Conservation (phyloP, 176 grass and related monocot species). For the Phyllostachys edulis region DNA sequence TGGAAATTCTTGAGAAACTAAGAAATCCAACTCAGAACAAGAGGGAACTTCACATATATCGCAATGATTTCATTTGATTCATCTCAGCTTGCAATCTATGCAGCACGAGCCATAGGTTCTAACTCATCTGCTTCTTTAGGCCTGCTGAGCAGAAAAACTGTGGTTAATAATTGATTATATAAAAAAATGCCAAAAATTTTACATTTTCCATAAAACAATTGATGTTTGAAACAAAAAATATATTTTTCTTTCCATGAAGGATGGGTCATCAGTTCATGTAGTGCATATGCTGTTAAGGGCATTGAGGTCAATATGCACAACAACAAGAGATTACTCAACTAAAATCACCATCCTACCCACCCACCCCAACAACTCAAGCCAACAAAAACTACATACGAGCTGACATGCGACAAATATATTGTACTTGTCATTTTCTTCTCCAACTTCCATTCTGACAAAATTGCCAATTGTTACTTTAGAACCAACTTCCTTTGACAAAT, state of each 20-base stretch:
- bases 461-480: slow-evolving; percentile 74
- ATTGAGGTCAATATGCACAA: background rate
- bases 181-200: background rate
- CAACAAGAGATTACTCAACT: background rate
- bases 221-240: background rate
- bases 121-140: background rate
- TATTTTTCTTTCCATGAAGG: background rate
- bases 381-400: background rate
- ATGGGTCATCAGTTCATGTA: background rate
- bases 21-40: background rate
- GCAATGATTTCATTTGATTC: background rate
- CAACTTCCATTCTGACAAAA: slow-evolving; percentile 85
- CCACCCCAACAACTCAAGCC: background rate
- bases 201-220: background rate
- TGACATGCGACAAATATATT: background rate
- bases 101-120: background rate
- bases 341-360: slow-evolving; percentile 14
- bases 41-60: background rate
- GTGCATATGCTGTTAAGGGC: background rate
- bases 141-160: slow-evolving; percentile 27
- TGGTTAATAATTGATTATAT: background rate
- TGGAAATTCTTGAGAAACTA: background rate
- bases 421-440: slow-evolving; percentile 85
- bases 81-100: slow-evolving; percentile 26
- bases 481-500: slow-evolving; percentile 89